These are phyloP conservation scores for Lactifluus pinguis DNA, from an alignment of 768 basidiomycete species.

Conservation along the genomic window DNA sequence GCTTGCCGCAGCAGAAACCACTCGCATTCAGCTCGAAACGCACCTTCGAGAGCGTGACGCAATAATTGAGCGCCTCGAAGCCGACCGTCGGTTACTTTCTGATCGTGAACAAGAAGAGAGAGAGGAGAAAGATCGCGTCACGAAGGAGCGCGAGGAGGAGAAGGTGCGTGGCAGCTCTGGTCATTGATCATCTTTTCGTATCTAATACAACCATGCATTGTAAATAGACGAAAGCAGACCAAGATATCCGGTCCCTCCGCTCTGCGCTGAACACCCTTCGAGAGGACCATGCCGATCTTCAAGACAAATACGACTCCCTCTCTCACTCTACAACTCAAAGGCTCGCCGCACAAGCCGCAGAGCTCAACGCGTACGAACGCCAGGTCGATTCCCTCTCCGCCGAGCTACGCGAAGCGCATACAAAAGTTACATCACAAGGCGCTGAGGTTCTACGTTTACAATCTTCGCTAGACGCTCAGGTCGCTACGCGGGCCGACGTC, in stretches of 20 bases:
- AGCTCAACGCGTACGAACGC: slow-evolving; percentile 39
- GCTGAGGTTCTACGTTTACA: slow-evolving; percentile 38
- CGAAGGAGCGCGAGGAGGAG: slow-evolving; percentile 41
- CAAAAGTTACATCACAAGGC: slow-evolving; percentile 34
- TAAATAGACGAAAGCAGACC: slow-evolving; percentile 40
- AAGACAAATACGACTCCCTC: slow-evolving; percentile 44
- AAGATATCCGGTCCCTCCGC: slow-evolving; percentile 45
- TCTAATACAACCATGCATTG: neutral
- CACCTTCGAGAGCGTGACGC: slow-evolving; percentile 59
- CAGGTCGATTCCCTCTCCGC: slow-evolving; percentile 39
- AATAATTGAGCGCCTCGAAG: slow-evolving; percentile 55
- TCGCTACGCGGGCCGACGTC: slow-evolving; percentile 27
- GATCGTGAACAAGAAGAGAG: slow-evolving; percentile 62
- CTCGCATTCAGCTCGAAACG: slow-evolving; percentile 56
- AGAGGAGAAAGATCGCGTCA: slow-evolving; percentile 55
- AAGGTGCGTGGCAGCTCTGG: slow-evolving; percentile 38
- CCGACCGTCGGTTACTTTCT: slow-evolving; percentile 58
- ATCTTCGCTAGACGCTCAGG: slow-evolving; percentile 39
- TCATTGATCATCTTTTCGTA: neutral
- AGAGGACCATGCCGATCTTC: slow-evolving; percentile 52
- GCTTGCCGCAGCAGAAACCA: slow-evolving; percentile 49
- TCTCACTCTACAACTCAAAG: slow-evolving; percentile 41
- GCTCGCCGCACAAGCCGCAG: slow-evolving; percentile 41
- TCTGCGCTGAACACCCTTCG: slow-evolving; percentile 39
- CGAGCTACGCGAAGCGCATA: slow-evolving; percentile 37